Conservation (phyloP, 495 filamentous ascomycete genomes). For the Xylaria palmicola region DNA sequence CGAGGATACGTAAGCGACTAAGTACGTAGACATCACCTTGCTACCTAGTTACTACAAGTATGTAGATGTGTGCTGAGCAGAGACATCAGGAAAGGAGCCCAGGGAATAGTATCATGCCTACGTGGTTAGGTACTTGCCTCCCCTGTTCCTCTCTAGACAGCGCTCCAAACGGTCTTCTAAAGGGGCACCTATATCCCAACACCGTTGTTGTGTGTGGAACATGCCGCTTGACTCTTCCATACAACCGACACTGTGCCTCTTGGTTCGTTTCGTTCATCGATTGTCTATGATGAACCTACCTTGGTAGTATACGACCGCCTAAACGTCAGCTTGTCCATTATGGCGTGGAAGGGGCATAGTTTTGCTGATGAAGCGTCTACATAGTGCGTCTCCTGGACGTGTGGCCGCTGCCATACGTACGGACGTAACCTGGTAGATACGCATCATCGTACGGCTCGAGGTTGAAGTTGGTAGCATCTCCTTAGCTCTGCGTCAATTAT, state of each 20-base stretch:
- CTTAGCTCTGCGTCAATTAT: conserved; percentile 4
- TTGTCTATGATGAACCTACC: no score
- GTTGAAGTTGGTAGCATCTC: neutral
- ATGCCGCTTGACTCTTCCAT: neutral
- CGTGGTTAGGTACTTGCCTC: neutral
- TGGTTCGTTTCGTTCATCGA: neutral
- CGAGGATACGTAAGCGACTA: neutral
- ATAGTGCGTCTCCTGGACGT: no score
- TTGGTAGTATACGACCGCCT: neutral
- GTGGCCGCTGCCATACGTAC: neutral
- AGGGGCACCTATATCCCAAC: neutral
- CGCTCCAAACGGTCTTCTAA: no score
- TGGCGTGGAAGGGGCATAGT: neutral
- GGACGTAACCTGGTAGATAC: no score
- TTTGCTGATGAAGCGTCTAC: no score
- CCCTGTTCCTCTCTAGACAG: neutral
- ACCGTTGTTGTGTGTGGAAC: neutral
- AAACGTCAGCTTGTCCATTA: neutral
- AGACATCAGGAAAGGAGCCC: neutral
- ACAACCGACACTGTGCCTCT: neutral
- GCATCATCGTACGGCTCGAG: no score
- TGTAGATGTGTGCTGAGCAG: no score
- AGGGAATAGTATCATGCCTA: neutral
- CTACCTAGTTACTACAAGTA: no score
- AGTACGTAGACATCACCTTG: neutral